These are phyloP conservation scores for Neurospora sp. DNA, from an alignment of 495 filamentous ascomycete species.

Conservation along the genomic window DNA sequence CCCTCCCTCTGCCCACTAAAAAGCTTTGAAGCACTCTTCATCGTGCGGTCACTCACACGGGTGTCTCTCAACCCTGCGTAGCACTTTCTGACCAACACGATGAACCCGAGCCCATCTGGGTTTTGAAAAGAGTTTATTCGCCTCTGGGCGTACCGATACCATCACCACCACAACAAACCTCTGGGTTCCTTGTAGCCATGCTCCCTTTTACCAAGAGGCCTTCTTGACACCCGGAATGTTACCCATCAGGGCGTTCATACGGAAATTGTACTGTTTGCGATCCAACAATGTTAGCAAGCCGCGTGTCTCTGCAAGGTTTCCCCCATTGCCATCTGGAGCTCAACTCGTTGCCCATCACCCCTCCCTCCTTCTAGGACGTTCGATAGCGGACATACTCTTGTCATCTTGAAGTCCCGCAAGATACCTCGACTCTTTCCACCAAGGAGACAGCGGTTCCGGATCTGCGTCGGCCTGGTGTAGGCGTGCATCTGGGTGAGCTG, in stretches of 20 bases:
- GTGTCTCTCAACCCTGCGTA: neutral
- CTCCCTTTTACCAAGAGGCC: conserved; percentile 69
- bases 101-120: neutral
- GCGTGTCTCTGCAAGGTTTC: neutral
- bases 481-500: conserved; percentile 88
- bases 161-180: neutral
- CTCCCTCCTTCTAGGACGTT: neutral
- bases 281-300: conserved; percentile 18
- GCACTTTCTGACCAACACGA: neutral
- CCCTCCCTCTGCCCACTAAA: neutral
- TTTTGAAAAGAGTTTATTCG: neutral
- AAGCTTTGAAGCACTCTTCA: neutral
- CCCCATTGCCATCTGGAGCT: neutral
- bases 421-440: conserved; percentile 81
- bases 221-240: conserved; percentile 89
- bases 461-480: conserved; percentile 88
- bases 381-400: conserved; percentile 53
- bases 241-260: conserved; percentile 78
- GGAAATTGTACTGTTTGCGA: conserved; percentile 68
- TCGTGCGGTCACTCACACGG: neutral
- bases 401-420: conserved; percentile 80
- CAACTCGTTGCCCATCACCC: neutral
- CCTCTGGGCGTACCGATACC: neutral
- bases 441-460: conserved; percentile 83
- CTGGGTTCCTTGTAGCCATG: neutral